These are phyloP conservation scores for Phoma herbarum DNA, from an alignment of 2,329 filamentous ascomycete genomes.

Conservation along the genomic window DNA sequence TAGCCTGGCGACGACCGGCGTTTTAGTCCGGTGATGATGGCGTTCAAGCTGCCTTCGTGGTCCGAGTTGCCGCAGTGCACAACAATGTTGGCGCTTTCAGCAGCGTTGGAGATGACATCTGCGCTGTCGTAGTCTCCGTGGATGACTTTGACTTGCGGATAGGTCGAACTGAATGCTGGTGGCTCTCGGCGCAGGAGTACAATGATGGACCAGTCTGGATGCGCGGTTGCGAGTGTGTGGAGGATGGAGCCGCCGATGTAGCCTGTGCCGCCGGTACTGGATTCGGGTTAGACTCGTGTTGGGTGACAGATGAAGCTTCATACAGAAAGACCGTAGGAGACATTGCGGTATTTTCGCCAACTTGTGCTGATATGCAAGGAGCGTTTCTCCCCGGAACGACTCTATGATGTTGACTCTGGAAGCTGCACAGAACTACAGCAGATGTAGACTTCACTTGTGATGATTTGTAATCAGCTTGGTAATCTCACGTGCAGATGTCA, in stretches of 20 bases:
- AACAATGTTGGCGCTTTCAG: not conserved
- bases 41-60: not conserved
- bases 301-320: not conserved
- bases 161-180: not conserved
- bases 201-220: not conserved
- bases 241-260: not conserved
- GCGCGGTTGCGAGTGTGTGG: not conserved
- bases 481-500: not conserved
- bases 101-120: not conserved
- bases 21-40: not conserved
- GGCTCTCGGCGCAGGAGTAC: not conserved
- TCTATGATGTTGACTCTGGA: not conserved
- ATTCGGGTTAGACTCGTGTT: constrained; percentile 28
- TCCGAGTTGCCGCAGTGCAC: not conserved
- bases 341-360: not conserved
- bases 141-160: not conserved
- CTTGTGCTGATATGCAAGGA: not conserved
- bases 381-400: not conserved
- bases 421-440: not conserved
- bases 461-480: not conserved
- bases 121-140: not conserved
- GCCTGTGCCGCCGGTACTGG: constrained; percentile 60
- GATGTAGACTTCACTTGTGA: not conserved
- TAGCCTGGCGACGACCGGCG: not conserved
- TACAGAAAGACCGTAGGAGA: not conserved